These are phyloP conservation scores for Exophiala spinifera DNA, from an alignment of 2,329 filamentous ascomycete species.

Conservation along the genomic window DNA sequence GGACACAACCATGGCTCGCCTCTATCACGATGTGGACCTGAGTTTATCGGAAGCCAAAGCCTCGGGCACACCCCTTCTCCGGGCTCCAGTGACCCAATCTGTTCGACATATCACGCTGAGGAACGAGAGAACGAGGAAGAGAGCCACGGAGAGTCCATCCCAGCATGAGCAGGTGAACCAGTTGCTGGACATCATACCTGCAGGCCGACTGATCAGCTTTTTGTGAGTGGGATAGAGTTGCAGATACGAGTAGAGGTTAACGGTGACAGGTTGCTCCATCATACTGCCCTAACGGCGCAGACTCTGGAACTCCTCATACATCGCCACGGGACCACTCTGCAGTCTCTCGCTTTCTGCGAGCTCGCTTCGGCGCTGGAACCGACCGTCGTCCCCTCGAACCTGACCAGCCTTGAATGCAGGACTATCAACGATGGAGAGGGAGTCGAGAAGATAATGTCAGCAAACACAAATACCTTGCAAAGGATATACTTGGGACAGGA, in stretches of 20 bases:
- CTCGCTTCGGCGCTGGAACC: slow-evolving; percentile 7
- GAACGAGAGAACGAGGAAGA: slow-evolving; percentile 16
- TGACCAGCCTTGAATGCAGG: slow-evolving; percentile 25
- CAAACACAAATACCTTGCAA: slow-evolving; percentile 23
- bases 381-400: slow-evolving; percentile 12
- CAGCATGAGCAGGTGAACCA: slow-evolving; percentile 11
- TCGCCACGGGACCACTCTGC: slow-evolving; percentile 18
- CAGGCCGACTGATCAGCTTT: slow-evolving; percentile 17
- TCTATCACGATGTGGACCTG: slow-evolving; percentile 26
- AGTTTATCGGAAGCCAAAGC: slow-evolving; percentile 15
- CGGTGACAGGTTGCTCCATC: slow-evolving; percentile 20
- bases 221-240: slow-evolving; percentile 10
- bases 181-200: slow-evolving; percentile 21
- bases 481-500: slow-evolving; percentile 28
- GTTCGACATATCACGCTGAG: slow-evolving; percentile 24
- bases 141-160: slow-evolving; percentile 10
- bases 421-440: slow-evolving; percentile 24
- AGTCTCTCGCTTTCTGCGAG: slow-evolving; percentile 23
- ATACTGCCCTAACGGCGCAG: slow-evolving; percentile 9
- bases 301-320: slow-evolving; percentile 13
- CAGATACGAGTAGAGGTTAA: background rate
- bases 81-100: slow-evolving; percentile 22
- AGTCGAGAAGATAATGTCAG: slow-evolving; percentile 22
- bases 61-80: slow-evolving; percentile 13
- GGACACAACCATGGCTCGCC: slow-evolving; percentile 21